phyloP scores from a whole-genome alignment of 192 early-diverging fungal species.

The Oehlia diaphana region DNA sequence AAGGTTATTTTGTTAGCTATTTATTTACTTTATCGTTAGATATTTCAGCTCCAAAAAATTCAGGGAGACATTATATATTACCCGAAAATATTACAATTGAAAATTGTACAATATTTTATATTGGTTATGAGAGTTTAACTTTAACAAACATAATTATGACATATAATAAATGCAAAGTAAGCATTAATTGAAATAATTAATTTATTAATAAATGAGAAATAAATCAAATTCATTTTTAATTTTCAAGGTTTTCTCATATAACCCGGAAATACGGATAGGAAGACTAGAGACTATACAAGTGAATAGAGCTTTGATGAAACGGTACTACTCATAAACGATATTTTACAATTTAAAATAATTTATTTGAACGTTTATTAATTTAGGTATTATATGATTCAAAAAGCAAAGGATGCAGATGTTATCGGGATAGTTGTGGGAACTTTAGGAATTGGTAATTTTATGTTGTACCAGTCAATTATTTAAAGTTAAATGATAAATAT shows the following conservation, averaged over 20 bases:
- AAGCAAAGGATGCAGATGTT: slow-evolving; percentile 87
- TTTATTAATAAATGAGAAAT: neutral
- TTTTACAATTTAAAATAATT: neutral
- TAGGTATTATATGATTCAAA: slow-evolving; percentile 84
- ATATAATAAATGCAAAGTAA: slow-evolving; percentile 56
- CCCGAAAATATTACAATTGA: slow-evolving; percentile 46
- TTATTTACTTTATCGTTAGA: neutral
- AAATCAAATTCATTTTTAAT: neutral
- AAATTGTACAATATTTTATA: slow-evolving; percentile 77
- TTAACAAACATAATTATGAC: slow-evolving; percentile 89
- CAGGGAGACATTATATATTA: slow-evolving; percentile 57
- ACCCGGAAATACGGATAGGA: slow-evolving; percentile 55
- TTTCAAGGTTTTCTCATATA: slow-evolving; percentile 63
- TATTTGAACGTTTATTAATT: neutral
- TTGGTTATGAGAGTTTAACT: slow-evolving; percentile 80
- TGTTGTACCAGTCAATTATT: neutral
- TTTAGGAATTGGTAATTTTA: slow-evolving; percentile 79
- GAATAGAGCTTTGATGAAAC: slow-evolving; percentile 60
- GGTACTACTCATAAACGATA: slow-evolving; percentile 32
- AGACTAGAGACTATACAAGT: slow-evolving; percentile 58
- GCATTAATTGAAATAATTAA: neutral
- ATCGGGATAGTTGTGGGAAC: slow-evolving; percentile 97
- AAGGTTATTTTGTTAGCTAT: neutral
- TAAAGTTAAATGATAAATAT: neutral
- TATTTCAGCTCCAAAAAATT: neutral